These are phyloP conservation scores for Fomitopsis palustris DNA, from an alignment of 1,284 basidiomycete species.

Conservation along the genomic window DNA sequence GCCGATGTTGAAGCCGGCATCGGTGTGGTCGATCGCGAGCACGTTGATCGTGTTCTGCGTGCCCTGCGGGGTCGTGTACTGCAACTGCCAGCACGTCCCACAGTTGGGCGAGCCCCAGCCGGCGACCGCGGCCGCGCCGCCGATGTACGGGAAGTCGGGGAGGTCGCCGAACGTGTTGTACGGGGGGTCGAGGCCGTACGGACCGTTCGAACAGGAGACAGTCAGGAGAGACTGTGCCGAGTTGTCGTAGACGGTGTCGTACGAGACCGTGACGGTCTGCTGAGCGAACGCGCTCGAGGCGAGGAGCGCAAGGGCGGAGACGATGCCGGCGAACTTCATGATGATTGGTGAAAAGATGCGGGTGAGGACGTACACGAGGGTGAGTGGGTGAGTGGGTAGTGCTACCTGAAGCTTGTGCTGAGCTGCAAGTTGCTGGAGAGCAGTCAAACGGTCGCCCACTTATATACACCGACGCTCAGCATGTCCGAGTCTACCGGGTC, in stretches of 20 bases:
- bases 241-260: constrained; percentile 42
- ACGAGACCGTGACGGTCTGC: constrained; percentile 35
- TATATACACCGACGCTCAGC: neutral
- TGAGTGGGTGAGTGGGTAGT: neutral
- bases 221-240: constrained; percentile 26
- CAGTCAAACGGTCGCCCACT: neutral
- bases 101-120: constrained; percentile 40
- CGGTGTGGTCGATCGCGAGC: constrained; percentile 39
- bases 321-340: constrained; percentile 15
- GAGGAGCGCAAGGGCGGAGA: constrained; percentile 19
- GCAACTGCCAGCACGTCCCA: constrained; percentile 45
- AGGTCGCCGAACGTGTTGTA: constrained; percentile 45
- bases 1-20: constrained; percentile 37
- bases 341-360: neutral
- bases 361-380: neutral
- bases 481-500: neutral
- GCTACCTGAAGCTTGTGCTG: neutral
- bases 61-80: constrained; percentile 26
- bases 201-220: constrained; percentile 50
- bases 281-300: constrained; percentile 18
- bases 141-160: constrained; percentile 48
- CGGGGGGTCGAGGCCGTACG: constrained; percentile 39
- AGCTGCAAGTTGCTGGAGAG: neutral
- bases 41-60: constrained; percentile 32
- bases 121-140: constrained; percentile 38